phyloP scores from a whole-genome alignment of 805 yeast genomes.

The Hanseniaspora mollemarum region DNA sequence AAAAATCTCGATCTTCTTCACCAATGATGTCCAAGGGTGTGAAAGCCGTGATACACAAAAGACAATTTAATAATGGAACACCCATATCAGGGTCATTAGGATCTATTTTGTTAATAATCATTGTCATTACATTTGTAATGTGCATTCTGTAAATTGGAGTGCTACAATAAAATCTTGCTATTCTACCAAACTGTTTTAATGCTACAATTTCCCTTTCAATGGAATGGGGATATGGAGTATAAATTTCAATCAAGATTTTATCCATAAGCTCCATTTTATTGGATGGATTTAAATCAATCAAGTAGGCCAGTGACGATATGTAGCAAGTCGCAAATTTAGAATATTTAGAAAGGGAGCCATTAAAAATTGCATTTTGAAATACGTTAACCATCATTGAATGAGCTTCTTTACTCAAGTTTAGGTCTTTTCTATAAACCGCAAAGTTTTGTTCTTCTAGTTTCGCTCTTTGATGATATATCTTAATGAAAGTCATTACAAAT shows the following conservation, averaged over 20 bases:
- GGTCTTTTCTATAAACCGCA: slow-evolving; percentile 21
- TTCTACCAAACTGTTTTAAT: slow-evolving; percentile 50
- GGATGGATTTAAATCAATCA: slow-evolving; percentile 52
- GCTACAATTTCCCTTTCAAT: slow-evolving; percentile 73
- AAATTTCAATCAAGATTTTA: slow-evolving; percentile 54
- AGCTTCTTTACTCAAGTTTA: slow-evolving; percentile 28
- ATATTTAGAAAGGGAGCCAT: slow-evolving; percentile 72
- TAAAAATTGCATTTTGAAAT: slow-evolving; percentile 43
- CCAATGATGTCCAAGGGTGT: slow-evolving; percentile 58
- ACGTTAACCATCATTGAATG: slow-evolving; percentile 30
- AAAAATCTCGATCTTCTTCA: slow-evolving; percentile 30
- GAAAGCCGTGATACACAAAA: slow-evolving; percentile 58
- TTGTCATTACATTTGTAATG: slow-evolving; percentile 56
- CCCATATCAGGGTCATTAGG: slow-evolving; percentile 75
- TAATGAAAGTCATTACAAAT: slow-evolving; percentile 48
- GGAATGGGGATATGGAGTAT: slow-evolving; percentile 60
- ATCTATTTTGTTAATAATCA: slow-evolving; percentile 73
- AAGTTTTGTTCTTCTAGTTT: slow-evolving; percentile 37
- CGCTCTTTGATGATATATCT: slow-evolving; percentile 48
- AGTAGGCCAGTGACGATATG: slow-evolving; percentile 46
- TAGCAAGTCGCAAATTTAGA: slow-evolving; percentile 45
- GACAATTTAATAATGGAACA: slow-evolving; percentile 50
- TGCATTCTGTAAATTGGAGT: slow-evolving; percentile 64
- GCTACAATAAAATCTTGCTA: slow-evolving; percentile 55
- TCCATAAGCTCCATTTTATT: slow-evolving; percentile 37